Evolutionary conservation across 164 flowering plant species (phyloP).

Genomic region (Vitis vinifera): DNA sequence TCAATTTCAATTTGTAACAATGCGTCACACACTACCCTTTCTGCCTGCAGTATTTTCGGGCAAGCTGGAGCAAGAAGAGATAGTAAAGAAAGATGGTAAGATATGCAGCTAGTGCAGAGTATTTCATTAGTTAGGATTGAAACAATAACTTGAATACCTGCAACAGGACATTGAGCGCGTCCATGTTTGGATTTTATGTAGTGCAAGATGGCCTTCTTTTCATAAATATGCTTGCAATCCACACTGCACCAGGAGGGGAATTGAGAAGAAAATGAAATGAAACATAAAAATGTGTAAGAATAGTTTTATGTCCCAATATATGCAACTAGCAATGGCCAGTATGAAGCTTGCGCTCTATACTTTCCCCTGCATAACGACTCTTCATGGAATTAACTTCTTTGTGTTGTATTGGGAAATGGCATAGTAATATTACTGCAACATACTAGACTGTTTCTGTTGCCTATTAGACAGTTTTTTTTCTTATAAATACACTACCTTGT

Average conservation of each 20-base stretch:
- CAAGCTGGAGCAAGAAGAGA: constrained; percentile 50
- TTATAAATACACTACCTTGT: no score
- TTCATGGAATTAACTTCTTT: no score
- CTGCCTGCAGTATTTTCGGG: constrained; percentile 50
- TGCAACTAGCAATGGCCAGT: no score
- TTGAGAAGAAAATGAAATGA: not conserved
- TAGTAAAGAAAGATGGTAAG: not conserved
- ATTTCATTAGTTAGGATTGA: not conserved
- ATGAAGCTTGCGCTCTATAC: no score
- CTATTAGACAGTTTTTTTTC: no score
- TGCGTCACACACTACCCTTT: constrained; percentile 63
- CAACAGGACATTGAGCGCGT: constrained; percentile 57
- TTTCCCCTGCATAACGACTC: no score
- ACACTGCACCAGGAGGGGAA: constrained; percentile 40
- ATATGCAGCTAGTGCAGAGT: no score
- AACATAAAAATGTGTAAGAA: not conserved
- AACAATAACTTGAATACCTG: constrained; percentile 49
- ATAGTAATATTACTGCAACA: no score
- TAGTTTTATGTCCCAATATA: no score
- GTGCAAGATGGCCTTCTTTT: constrained; percentile 58
- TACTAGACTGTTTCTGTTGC: no score
- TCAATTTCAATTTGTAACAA: constrained; percentile 72
- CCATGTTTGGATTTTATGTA: constrained; percentile 41
- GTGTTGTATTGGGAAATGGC: no score
- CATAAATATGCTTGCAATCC: constrained; percentile 93